phyloP scores from a whole-genome alignment of 768 basidiomycete species.

The Xerocomellus chrysenteron region DNA sequence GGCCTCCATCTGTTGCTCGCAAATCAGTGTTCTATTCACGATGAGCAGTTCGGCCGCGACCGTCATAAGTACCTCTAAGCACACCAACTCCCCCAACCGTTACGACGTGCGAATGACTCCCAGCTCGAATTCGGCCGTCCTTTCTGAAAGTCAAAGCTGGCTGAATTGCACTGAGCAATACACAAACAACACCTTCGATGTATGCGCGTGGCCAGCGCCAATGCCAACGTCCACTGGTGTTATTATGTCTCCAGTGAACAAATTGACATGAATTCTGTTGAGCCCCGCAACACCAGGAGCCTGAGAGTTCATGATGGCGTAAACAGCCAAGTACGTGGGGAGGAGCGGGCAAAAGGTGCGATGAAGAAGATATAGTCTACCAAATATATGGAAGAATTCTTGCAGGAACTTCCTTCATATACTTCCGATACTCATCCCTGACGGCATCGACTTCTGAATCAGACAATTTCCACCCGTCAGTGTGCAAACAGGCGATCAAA shows the following conservation, averaged over 20 bases:
- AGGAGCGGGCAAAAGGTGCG: no score
- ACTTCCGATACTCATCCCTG: constrained; percentile 27
- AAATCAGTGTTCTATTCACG: neutral
- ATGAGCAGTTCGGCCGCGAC: neutral
- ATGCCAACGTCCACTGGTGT: no score
- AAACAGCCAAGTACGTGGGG: no score
- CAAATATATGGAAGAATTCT: constrained; percentile 29
- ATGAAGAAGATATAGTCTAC: constrained; percentile 4
- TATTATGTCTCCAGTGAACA: no score
- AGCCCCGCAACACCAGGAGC: no score
- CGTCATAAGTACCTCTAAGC: neutral
- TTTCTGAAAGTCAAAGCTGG: neutral
- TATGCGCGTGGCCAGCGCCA: no score
- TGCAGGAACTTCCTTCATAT: constrained; percentile 28
- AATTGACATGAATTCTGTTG: no score
- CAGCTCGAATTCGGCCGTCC: neutral
- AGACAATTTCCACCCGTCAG: neutral
- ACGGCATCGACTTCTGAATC: constrained; percentile 22
- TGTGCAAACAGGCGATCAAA: neutral
- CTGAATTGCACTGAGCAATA: no score
- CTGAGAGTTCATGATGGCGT: no score
- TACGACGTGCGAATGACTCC: neutral
- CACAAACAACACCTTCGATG: no score
- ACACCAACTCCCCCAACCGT: no score
- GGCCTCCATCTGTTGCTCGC: neutral